These are phyloP conservation scores for Medicago lupulina DNA, from an alignment of 306 rosid genomes.

Conservation along the genomic window DNA sequence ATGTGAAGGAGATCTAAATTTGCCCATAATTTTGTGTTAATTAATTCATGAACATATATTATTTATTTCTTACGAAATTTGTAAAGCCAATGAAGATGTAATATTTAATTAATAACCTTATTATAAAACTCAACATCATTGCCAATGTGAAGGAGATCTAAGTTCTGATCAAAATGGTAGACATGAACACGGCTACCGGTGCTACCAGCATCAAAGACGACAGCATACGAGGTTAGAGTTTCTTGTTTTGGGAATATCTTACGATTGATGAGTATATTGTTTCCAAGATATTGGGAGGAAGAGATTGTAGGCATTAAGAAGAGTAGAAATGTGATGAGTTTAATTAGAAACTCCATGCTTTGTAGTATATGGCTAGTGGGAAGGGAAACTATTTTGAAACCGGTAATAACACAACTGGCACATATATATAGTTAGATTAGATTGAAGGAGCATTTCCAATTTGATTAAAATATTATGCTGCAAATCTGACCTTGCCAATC, in stretches of 20 bases:
- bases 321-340: constrained; percentile 46
- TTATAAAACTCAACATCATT: constrained; percentile 56
- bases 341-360: neutral
- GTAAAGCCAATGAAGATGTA: too few species aligned
- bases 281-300: constrained; percentile 33
- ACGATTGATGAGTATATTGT: constrained; percentile 47
- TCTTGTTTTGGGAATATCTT: constrained; percentile 46
- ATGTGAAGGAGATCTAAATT: too few species aligned
- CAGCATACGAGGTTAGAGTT: constrained; percentile 53
- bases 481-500: too few species aligned
- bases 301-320: constrained; percentile 50
- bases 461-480: too few species aligned
- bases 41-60: too few species aligned
- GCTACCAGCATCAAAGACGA: constrained; percentile 82
- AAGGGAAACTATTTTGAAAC: neutral
- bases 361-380: neutral
- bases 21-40: too few species aligned
- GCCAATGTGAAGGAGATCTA: constrained; percentile 70
- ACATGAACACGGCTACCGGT: constrained; percentile 65
- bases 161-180: constrained; percentile 61
- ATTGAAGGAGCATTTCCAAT: too few species aligned
- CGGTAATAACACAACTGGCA: too few species aligned
- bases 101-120: constrained; percentile 36
- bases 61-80: too few species aligned
- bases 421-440: too few species aligned